Conservation (phyloP, 2,329 filamentous ascomycete species). For the Alternaria burnsii region DNA sequence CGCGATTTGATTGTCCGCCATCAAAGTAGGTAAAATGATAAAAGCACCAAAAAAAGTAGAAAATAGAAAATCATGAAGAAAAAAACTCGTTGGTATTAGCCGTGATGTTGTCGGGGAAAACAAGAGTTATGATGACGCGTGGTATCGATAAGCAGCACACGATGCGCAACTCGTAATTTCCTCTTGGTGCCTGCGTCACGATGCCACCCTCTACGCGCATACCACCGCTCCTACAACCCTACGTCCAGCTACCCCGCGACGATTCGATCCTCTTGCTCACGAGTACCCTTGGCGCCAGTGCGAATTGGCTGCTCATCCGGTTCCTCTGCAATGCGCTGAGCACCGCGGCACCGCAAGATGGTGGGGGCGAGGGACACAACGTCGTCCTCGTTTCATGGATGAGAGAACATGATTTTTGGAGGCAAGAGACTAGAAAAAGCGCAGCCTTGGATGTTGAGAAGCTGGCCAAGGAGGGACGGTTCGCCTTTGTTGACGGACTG, state of each 20-base stretch:
- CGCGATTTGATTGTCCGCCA: background rate
- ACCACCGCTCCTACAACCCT: conserved; percentile 71
- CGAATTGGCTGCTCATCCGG: conserved; percentile 65
- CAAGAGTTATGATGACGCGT: background rate
- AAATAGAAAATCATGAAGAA: background rate
- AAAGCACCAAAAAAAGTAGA: conserved; percentile 17
- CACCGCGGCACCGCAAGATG: conserved; percentile 32
- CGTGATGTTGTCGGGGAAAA: background rate
- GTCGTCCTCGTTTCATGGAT: conserved; percentile 85
- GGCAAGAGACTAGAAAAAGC: conserved; percentile 71
- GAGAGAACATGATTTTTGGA: conserved; percentile 81
- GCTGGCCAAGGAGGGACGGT: conserved; percentile 64
- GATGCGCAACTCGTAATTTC: conserved; percentile 11
- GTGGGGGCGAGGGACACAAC: conserved; percentile 37
- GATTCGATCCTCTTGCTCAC: conserved; percentile 72
- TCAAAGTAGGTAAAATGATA: conserved; percentile 12
- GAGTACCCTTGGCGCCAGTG: conserved; percentile 63
- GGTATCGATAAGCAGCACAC: conserved; percentile 21
- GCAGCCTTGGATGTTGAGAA: conserved; percentile 76
- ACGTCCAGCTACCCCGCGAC: conserved; percentile 66
- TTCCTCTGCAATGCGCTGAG: conserved; percentile 60
- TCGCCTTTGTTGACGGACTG: conserved; percentile 80
- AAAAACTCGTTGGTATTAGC: background rate
- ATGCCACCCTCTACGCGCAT: conserved; percentile 60
- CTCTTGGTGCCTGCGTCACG: conserved; percentile 12